Evolutionary conservation across 495 filamentous ascomycete species (phyloP).

Genomic region (Aspergillus sparsus): DNA sequence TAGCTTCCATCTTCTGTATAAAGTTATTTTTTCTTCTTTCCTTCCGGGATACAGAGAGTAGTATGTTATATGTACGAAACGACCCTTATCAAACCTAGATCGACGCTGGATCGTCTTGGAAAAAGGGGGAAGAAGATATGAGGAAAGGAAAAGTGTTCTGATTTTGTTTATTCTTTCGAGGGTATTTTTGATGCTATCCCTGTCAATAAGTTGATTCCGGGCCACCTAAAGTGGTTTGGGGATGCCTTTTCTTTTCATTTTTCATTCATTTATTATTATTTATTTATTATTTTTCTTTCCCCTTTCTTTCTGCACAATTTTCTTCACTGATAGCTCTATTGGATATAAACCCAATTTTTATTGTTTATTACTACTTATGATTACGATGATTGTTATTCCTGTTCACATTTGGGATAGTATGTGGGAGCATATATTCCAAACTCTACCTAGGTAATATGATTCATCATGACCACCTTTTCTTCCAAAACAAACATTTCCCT

Average conservation of each 20-base stretch:
- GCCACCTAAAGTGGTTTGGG: constrained; percentile 9
- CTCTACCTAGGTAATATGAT: neutral
- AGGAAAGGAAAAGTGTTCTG: constrained; percentile 28
- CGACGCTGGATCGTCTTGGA: constrained; percentile 52
- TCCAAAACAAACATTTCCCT: neutral
- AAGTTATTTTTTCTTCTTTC: constrained; percentile 35
- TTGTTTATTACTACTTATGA: constrained; percentile 23
- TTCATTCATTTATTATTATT: neutral
- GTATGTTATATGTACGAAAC: constrained; percentile 40
- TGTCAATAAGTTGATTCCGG: constrained; percentile 16
- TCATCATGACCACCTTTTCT: neutral
- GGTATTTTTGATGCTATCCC: constrained; percentile 20
- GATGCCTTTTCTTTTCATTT: neutral
- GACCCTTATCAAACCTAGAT: constrained; percentile 35
- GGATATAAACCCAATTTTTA: constrained; percentile 25
- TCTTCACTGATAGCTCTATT: constrained; percentile 21
- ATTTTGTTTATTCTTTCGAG: constrained; percentile 16
- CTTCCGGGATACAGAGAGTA: constrained; percentile 31
- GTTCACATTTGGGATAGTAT: neutral
- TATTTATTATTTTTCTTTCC: neutral
- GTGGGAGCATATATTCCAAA: neutral
- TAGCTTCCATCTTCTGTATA: constrained; percentile 47
- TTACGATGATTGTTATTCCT: constrained; percentile 15
- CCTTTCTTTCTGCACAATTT: constrained; percentile 4
- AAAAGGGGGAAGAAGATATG: constrained; percentile 30